Evolutionary conservation across 306 rosid species (phyloP).

Genomic region (Casuarina cunninghamiana): DNA sequence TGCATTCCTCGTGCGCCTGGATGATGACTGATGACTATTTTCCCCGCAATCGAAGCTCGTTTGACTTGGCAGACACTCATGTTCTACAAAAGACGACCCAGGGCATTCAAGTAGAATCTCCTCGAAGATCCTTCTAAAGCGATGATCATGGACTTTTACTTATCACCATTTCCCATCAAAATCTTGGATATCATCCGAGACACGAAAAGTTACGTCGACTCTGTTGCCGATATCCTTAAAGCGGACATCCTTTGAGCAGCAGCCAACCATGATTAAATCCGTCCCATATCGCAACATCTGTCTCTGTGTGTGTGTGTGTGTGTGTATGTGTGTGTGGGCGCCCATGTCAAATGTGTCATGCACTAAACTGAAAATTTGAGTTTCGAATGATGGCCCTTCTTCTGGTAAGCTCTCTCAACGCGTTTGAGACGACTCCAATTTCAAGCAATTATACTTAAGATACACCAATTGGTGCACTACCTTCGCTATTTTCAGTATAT

Average conservation of each 20-base stretch:
- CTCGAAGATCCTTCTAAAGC: neutral
- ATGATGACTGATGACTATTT: neutral
- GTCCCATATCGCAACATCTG: neutral
- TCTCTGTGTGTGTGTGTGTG: neutral
- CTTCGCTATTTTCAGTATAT: neutral
- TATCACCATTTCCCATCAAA: neutral
- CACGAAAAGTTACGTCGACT: neutral
- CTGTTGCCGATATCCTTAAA: neutral
- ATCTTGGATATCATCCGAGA: neutral
- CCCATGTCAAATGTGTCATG: neutral
- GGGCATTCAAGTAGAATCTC: neutral
- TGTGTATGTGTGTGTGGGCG: neutral
- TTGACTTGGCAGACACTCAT: neutral
- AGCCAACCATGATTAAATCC: neutral
- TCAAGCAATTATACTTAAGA: neutral
- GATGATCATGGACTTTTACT: neutral
- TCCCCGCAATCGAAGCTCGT: slow-evolving; percentile 3
- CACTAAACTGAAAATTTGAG: slow-evolving; percentile 4
- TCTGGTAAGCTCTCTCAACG: neutral
- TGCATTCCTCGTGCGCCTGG: neutral
- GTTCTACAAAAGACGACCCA: neutral
- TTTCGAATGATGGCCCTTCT: neutral
- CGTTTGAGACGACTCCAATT: neutral
- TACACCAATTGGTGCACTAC: neutral
- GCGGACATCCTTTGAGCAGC: neutral